Base-by-base conservation (phyloP, 495 filamentous ascomycete genomes). In the Penicillium tannophilum region DNA sequence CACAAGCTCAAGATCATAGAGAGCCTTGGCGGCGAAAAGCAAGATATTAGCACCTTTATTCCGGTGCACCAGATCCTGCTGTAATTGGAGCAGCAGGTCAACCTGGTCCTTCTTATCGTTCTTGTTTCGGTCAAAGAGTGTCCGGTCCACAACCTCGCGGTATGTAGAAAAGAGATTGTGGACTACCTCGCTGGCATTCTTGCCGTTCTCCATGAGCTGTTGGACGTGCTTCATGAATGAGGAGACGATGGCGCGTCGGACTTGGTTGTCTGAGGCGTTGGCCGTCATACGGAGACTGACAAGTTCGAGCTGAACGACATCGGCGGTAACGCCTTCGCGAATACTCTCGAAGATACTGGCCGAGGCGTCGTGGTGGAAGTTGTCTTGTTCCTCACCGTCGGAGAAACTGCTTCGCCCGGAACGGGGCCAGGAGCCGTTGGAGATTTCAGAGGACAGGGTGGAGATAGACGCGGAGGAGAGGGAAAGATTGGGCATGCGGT, bases 341-440 rank as follows among this genome's bases (percentile, higher is more conserved):
- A 99, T 79, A 43, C 91, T 87, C 64, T 96, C 91, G 46, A 93
- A 83, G 28, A 98, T 82, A 60, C 90, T 94, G 63, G 84, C 79
- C 2, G 91, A 86, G 11, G 95, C 94, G 56, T 98, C 94, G 44
- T 88, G 80, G 64, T 97, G 90, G 83, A 97, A 98, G 64, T 85
- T 79, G 46, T 84, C 85, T 49, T 84, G 72, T 19, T 84, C 79
- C 17, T 80, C 81, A 17, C 84, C 84, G 16, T 86, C 84, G 4
- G 86, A 90, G 33, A 73, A 71, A 26, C 82, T 76, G 31, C 82
- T 84, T 17, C 77, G 69, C 52, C 81, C 82, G 54, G 83, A 84
- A 39, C 76, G 77, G 14, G 76, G 71, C 48, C 79, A 81, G 20
- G 78, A 79, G 11, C 72, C 64, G 36, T 72, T 65, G 28, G 75